A percentile compares a stretch with the other conserved stretches of the same genome.
These are phyloP conservation scores for Micromonas pusilla DNA, from an alignment of 139 green algal species.

Conservation along the genomic window DNA sequence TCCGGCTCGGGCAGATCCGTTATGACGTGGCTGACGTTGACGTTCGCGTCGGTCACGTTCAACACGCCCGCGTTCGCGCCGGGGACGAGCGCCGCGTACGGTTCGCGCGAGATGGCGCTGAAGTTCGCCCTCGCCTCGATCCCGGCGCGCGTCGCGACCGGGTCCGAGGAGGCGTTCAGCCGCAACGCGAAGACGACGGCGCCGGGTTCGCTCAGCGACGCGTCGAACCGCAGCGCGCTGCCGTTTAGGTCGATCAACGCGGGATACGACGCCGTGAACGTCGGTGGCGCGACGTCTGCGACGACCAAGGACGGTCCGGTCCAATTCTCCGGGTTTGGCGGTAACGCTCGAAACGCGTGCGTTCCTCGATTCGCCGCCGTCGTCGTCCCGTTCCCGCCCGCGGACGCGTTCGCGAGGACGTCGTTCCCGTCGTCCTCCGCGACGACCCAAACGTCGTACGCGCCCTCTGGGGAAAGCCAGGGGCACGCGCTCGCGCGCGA, in stretches of 20 bases:
- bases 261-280: not conserved
- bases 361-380: not conserved
- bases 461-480: not conserved
- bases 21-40: not conserved
- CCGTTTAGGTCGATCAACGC: not conserved
- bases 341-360: not conserved
- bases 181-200: not conserved
- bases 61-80: not conserved
- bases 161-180: not conserved
- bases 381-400: not conserved
- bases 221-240: not conserved
- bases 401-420: not conserved
- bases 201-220: not conserved
- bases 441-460: slow-evolving; percentile 22
- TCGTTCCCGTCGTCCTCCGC: slow-evolving; percentile 10
- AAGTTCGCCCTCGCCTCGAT: not conserved
- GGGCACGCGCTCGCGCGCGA: too few relatives aligned
- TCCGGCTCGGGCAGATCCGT: not conserved
- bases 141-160: not conserved
- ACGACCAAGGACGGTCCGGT: not conserved
- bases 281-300: not conserved
- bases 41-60: not conserved
- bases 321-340: not conserved
- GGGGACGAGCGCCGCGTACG: not conserved
- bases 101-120: too few relatives aligned